Evolutionary conservation across 306 rosid species (phyloP), one percentile per base, ranked within the genome.

Genomic region (Neltuma alba): DNA sequence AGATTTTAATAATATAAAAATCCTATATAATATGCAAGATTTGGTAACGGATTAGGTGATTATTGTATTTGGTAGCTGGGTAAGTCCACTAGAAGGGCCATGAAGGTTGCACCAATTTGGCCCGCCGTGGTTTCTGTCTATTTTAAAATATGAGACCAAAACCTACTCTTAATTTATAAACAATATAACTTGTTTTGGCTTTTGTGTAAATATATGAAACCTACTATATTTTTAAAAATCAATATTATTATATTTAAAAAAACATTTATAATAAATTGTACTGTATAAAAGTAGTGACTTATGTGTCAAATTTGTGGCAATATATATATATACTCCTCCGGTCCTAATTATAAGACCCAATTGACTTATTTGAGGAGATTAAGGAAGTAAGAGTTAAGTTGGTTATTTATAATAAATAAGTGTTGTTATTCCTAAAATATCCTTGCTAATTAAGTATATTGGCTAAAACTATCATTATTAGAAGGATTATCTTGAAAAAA

Each of bases 61-160:
- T 28, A 28, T 2, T 13, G 66, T 28, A 28, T 14, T 58, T 25
- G 65, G 0, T 12, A 5, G 38, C 12, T 75, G 79, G 61, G n/a
- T 44, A 71, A 69, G 36, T 66, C 79, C 71, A 63, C 52, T 79
- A 82, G 80, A 82, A 64, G 33, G 75, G 79, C 75, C 84, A 76
- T 31, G 16, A 60, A 47, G 81, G 82, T 76, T 72, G 76, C 52
- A 73, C 79, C 80, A 72, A 74, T 52, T 52, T 82, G 76, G 65
- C 65, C 27, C 37, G 2, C 11, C 25, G 7, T 52, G 20, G 20
- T 23, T 54, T 25, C 31, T 10, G 1, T 10, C 31, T 21, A 18
- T n/a, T 52, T 6, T 21, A n/a, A 7, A 52, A 6, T 52, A 20
- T 52, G 3, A n/a, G 0, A 52, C 4, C 15, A 8, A 21, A 5